Conservation (phyloP, 345 rosid genomes). For the Dipteronia dyeriana region DNA sequence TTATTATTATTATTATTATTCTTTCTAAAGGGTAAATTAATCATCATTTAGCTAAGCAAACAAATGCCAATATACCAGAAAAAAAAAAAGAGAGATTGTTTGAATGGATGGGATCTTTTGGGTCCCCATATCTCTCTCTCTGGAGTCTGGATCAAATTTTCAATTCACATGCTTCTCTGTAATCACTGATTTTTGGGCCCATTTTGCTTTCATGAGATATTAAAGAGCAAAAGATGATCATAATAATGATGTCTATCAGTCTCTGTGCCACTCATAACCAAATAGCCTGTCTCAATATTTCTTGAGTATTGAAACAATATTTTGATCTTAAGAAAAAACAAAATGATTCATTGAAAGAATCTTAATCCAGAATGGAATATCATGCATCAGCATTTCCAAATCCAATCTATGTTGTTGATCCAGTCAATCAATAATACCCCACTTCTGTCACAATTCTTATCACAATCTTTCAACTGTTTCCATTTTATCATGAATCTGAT, state of each 20-base stretch:
- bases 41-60: background rate
- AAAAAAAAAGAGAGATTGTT: background rate
- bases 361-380: constrained; percentile 13
- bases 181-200: constrained; percentile 7
- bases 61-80: background rate
- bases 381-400: background rate
- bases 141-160: constrained; percentile 6
- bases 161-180: constrained; percentile 14
- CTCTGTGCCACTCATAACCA: background rate
- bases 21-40: background rate
- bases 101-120: constrained; percentile 8
- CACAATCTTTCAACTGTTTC: constrained; percentile 5
- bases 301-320: background rate
- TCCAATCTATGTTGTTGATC: background rate
- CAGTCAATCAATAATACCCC: constrained; percentile 11
- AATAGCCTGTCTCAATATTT: background rate
- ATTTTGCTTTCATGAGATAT: background rate
- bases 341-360: constrained; percentile 1
- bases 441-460: background rate
- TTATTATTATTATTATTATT: no score
- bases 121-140: background rate
- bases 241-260: background rate
- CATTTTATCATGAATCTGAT: constrained; percentile 26
- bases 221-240: background rate
- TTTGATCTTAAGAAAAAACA: no score